Evolutionary conservation across 306 rosid genomes (phyloP).

Genomic region (Vigna trinervia): DNA sequence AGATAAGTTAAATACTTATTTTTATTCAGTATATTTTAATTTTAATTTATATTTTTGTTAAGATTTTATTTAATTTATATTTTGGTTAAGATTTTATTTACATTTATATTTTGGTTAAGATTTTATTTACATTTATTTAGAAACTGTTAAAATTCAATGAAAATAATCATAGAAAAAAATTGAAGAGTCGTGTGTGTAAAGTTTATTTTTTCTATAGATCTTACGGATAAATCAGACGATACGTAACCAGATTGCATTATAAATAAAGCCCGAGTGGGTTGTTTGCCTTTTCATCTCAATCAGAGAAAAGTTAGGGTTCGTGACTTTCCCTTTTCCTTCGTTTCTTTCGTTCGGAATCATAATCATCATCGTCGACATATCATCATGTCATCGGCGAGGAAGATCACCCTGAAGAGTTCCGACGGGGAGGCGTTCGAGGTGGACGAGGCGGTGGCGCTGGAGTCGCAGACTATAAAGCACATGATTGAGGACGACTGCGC

Average conservation of each 20-base stretch:
- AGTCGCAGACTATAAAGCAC: slow-evolving; percentile 81
- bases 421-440: slow-evolving; percentile 82
- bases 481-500: slow-evolving; percentile 80
- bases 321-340: neutral
- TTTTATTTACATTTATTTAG: too few relatives aligned
- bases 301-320: slow-evolving; percentile 37
- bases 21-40: too few relatives aligned
- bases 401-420: slow-evolving; percentile 71
- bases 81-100: too few relatives aligned
- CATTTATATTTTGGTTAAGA: too few relatives aligned
- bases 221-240: slow-evolving; percentile 11
- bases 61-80: too few relatives aligned
- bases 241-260: neutral
- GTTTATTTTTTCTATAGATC: too few relatives aligned
- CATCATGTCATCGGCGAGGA: slow-evolving; percentile 55
- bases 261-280: neutral
- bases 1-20: too few relatives aligned
- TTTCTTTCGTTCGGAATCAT: neutral
- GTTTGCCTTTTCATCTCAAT: neutral
- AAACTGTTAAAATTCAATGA: too few relatives aligned
- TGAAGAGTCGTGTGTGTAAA: too few relatives aligned
- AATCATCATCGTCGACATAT: neutral
- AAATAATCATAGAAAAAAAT: too few relatives aligned
- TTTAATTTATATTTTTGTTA: too few relatives aligned
- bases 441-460: slow-evolving; percentile 74